Evolutionary conservation across 1,139 yeast species (phyloP).

Genomic region (Schwanniomyces etchellsii): DNA sequence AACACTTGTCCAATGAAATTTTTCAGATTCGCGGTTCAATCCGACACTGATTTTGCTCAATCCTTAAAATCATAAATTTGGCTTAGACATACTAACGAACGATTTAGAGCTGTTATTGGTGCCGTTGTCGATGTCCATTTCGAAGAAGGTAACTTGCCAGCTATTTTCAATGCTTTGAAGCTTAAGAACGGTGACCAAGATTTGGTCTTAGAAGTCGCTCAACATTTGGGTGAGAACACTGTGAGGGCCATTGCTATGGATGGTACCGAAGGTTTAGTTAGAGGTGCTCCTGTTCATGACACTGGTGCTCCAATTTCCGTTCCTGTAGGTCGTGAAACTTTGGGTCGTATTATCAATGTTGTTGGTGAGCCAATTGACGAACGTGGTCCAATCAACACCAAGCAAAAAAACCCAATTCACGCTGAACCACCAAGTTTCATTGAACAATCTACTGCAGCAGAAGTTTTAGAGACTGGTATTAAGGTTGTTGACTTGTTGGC

Average conservation of each 20-base stretch:
- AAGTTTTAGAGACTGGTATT: slow-evolving; percentile 98
- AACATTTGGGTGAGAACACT: slow-evolving; percentile 99
- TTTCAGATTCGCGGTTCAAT: slow-evolving; percentile 15
- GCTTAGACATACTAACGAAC: slow-evolving; percentile 6
- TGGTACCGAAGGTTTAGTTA: slow-evolving; percentile 99
- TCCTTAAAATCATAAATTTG: no score
- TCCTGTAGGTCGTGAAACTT: slow-evolving; percentile 98
- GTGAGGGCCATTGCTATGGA: slow-evolving; percentile 99
- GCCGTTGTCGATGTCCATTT: slow-evolving; percentile 99
- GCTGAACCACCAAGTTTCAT: slow-evolving; percentile 95
- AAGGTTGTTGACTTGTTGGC: slow-evolving; percentile 99
- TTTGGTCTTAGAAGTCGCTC: slow-evolving; percentile 96
- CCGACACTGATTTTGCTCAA: slow-evolving; percentile 6
- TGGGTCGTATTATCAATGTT: slow-evolving; percentile 98
- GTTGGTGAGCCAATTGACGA: slow-evolving; percentile 99
- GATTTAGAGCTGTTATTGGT: slow-evolving; percentile 91
- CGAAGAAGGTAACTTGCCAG: slow-evolving; percentile 96
- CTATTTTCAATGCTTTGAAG: slow-evolving; percentile 94
- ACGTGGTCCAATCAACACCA: slow-evolving; percentile 95
- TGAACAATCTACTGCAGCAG: slow-evolving; percentile 97
- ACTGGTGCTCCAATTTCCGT: slow-evolving; percentile 98
- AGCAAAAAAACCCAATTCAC: slow-evolving; percentile 94
- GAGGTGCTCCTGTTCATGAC: slow-evolving; percentile 89
- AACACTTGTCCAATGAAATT: slow-evolving; percentile 34
- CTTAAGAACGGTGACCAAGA: slow-evolving; percentile 64